Percentiles rank a stretch among this genome's conserved stretches.
Evolutionary conservation across 140 eudicot genomes (phyloP).

Genomic region (Ambrosia hybrid): DNA sequence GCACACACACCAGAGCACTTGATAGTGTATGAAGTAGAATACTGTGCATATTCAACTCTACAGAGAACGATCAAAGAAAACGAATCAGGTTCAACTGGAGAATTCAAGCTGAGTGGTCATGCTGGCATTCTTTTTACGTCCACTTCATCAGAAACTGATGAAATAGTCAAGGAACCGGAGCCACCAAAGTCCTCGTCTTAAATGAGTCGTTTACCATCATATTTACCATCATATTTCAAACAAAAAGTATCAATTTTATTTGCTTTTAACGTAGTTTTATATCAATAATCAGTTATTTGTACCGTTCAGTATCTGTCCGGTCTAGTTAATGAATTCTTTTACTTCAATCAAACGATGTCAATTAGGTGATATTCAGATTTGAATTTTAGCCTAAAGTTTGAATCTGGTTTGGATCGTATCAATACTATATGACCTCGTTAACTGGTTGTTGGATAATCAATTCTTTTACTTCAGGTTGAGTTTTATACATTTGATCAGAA

Average conservation of each 20-base stretch:
- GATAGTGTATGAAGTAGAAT: conserved; percentile 50
- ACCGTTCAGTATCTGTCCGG: not conserved
- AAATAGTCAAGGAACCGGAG: conserved; percentile 18
- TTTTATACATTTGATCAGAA: not conserved
- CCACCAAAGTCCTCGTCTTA: not conserved
- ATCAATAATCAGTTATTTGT: conserved; percentile 1
- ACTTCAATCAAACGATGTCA: not conserved
- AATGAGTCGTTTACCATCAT: too few relatives aligned
- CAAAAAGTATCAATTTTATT: not conserved
- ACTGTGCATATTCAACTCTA: conserved; percentile 58
- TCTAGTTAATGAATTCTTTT: not conserved
- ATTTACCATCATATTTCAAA: conserved; percentile 3
- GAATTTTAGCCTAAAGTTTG: not conserved
- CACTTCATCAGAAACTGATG: conserved; percentile 1
- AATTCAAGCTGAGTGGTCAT: conserved; percentile 42
- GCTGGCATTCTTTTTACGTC: conserved; percentile 41
- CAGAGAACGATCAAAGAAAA: conserved; percentile 40
- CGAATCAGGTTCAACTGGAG: conserved; percentile 24
- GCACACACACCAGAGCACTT: conserved; percentile 34
- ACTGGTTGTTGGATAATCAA: not conserved
- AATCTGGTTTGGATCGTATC: not conserved
- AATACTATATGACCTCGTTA: not conserved
- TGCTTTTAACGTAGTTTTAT: not conserved
- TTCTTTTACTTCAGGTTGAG: not conserved
- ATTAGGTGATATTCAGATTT: not conserved